Conservation (phyloP, 2,329 filamentous ascomycete genomes). For the Huntiella omanensis region DNA sequence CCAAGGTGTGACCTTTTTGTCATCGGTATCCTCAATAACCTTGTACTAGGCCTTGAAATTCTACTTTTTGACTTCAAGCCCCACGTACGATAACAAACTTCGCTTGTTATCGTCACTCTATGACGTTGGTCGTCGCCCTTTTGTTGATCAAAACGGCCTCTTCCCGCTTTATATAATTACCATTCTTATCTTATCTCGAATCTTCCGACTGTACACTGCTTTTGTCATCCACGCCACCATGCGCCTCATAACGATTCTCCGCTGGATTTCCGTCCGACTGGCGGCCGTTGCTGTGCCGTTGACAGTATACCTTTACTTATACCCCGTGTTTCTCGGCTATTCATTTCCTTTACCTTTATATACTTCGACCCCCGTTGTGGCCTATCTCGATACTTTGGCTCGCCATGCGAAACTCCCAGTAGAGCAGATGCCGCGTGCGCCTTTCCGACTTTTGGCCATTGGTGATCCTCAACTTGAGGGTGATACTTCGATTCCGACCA, state of each 20-base stretch:
- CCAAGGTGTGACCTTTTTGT: too few species aligned
- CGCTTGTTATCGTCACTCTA: too few species aligned
- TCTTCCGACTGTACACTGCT: too few species aligned
- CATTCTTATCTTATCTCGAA: too few species aligned
- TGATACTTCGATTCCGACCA: constrained; percentile 59
- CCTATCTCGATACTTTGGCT: constrained; percentile 9
- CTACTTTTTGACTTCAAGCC: too few species aligned
- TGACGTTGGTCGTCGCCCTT: too few species aligned
- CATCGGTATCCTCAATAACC: too few species aligned
- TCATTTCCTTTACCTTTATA: constrained; percentile 46
- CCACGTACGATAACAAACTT: too few species aligned
- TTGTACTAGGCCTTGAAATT: too few species aligned
- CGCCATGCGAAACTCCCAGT: constrained; percentile 10
- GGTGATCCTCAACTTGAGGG: constrained; percentile 91
- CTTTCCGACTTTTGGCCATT: constrained; percentile 72
- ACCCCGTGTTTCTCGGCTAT: constrained; percentile 64
- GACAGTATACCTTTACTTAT: constrained; percentile 70
- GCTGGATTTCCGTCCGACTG: constrained; percentile 26
- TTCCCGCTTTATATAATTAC: too few species aligned
- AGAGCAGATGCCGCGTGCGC: constrained; percentile 27
- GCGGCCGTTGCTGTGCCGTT: constrained; percentile 47
- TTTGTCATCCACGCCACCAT: constrained; percentile 12
- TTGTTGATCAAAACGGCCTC: too few species aligned
- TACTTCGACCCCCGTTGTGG: constrained; percentile 5
- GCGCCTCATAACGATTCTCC: constrained; percentile 32